Base-by-base conservation (phyloP, 257 asterid genomes). In the Petrea volubilis region DNA sequence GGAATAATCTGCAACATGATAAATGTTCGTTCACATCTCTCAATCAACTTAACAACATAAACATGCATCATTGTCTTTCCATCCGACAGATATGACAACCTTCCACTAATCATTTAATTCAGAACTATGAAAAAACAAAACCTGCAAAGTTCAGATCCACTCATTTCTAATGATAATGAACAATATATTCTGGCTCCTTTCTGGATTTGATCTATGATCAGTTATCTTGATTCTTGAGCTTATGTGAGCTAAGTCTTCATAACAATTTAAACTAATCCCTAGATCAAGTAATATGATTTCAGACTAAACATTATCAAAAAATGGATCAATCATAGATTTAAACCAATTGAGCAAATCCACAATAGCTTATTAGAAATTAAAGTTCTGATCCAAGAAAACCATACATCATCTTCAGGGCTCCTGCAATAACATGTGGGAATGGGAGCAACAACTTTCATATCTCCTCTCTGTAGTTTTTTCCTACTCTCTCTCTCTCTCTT, bases 1-100 rank as follows among this genome's bases (percentile, higher is more conserved):
- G 89, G 69, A 90, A 92, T 64, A 92, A 82, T 75, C 96, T 92
- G 83, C 41, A 59, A 72, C 18, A 3, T 38, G 10, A 38, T 2
- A 38, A 38, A 31, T n/a, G n/a, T n/a, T n/a, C n/a, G n/a, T n/a
- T n/a, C n/a, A n/a, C n/a, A n/a, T n/a, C 38, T 33, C 7, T n/a
- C 51, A 14, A 15, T 44, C n/a, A n/a, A n/a, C n/a, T n/a, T n/a
- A n/a, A n/a, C 21, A 0, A n/a, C 21, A 14, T 44, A 21, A 44
- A 15, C 36, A 43, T n/a, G 28, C 46, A n/a, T 28, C 12, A 21
- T 34, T 20, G 24, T 28, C 51, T 33, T 34, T 36, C 18, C 17
- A 67, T 15, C 18, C n/a, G n/a, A 43, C 25, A 25, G 44, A 7
- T 15, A 1, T 13, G 13, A 12, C 14, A 8, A 41, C 49, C 11